Conservation (phyloP, 768 basidiomycete genomes). For the Boletus vinaceobasis region DNA sequence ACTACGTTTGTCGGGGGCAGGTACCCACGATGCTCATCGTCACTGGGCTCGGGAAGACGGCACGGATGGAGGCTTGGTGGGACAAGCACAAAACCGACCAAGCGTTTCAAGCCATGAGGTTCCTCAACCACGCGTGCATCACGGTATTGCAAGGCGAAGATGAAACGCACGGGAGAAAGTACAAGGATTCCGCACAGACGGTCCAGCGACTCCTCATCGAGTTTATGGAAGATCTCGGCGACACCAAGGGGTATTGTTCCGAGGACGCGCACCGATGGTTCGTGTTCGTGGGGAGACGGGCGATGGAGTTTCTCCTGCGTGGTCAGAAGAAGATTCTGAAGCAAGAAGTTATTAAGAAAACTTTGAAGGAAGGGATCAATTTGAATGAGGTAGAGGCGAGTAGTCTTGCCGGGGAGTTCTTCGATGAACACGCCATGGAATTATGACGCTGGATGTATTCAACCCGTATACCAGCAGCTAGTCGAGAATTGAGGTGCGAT, state of each 20-base stretch:
- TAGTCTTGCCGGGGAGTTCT: slow-evolving; percentile 7
- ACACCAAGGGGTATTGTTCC: slow-evolving; percentile 5
- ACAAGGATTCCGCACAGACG: slow-evolving; percentile 10
- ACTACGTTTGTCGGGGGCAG: slow-evolving; percentile 33
- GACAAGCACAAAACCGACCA: slow-evolving; percentile 14
- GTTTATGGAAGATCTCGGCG: slow-evolving; percentile 1
- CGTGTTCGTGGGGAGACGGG: slow-evolving; percentile 8
- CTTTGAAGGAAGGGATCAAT: slow-evolving; percentile 8
- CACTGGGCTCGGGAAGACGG: slow-evolving; percentile 37
- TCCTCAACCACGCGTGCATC: slow-evolving; percentile 28
- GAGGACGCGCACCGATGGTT: slow-evolving; percentile 15
- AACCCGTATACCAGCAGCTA: neutral
- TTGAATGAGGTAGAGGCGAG: slow-evolving; percentile 7
- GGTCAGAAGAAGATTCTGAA: slow-evolving; percentile 6
- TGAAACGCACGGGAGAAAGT: slow-evolving; percentile 15
- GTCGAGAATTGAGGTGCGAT: neutral
- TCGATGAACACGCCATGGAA: slow-evolving; percentile 13
- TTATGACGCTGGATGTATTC: neutral
- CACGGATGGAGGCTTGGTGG: slow-evolving; percentile 36
- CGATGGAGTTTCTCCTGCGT: slow-evolving; percentile 14
- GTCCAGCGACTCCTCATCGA: slow-evolving; percentile 13
- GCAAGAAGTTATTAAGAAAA: slow-evolving; percentile 9
- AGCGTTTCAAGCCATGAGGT: slow-evolving; percentile 6
- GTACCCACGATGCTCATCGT: slow-evolving; percentile 38
- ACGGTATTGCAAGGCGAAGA: slow-evolving; percentile 25